Evolutionary conservation across 495 filamentous ascomycete genomes (phyloP).

Genomic region (Hamigera avellanea): DNA sequence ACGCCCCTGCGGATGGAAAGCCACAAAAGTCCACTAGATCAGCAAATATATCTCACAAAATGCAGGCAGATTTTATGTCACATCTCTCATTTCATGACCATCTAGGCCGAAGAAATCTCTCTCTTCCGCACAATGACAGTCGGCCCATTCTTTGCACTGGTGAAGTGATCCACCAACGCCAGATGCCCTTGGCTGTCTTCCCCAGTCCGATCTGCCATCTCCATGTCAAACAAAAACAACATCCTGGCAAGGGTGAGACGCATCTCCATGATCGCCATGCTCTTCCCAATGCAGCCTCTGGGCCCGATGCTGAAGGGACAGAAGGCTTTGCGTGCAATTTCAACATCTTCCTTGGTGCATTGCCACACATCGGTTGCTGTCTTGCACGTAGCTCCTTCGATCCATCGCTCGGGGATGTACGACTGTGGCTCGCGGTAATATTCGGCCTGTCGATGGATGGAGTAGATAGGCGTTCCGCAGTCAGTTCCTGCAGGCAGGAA

Average conservation of each 20-base stretch:
- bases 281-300: conserved; percentile 46
- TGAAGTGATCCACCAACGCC: conserved; percentile 37
- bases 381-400: conserved; percentile 26
- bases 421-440: conserved; percentile 42
- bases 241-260: conserved; percentile 37
- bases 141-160: conserved; percentile 31
- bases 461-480: conserved; percentile 41
- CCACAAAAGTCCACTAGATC: too few species aligned
- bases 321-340: conserved; percentile 33
- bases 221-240: conserved; percentile 35
- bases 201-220: conserved; percentile 25
- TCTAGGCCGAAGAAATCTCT: not conserved
- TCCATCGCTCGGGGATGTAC: conserved; percentile 45
- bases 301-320: conserved; percentile 47
- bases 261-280: conserved; percentile 45
- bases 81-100: not conserved
- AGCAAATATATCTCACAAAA: not conserved
- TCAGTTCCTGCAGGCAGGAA: conserved; percentile 40
- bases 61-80: too few species aligned
- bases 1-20: too few species aligned
- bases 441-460: conserved; percentile 41
- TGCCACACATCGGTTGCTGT: conserved; percentile 13
- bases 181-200: conserved; percentile 32
- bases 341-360: conserved; percentile 25
- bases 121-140: conserved; percentile 24